Evolutionary conservation across 2,329 filamentous ascomycete genomes (phyloP).

Genomic region (Fusarium verrucosum): DNA sequence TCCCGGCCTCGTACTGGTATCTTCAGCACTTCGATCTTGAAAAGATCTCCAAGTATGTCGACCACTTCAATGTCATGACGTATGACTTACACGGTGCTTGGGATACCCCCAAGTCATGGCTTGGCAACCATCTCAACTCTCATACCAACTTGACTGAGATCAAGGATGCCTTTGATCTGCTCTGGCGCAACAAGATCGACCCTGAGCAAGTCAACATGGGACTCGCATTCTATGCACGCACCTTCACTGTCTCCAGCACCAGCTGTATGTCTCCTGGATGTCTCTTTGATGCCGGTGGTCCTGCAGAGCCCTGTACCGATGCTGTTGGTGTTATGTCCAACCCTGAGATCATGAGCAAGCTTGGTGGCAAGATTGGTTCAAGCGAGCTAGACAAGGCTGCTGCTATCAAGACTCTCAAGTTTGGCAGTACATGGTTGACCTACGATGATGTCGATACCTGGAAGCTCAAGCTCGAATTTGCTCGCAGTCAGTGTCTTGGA

Average conservation of each 20-base stretch:
- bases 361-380: background rate
- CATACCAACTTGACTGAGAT: conserved; percentile 29
- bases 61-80: conserved; percentile 42
- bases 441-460: conserved; percentile 11
- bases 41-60: conserved; percentile 27
- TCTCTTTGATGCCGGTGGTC: background rate
- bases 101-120: background rate
- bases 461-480: conserved; percentile 11
- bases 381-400: background rate
- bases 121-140: conserved; percentile 6
- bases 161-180: background rate
- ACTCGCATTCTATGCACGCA: conserved; percentile 16
- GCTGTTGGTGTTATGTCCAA: background rate
- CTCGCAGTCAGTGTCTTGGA: conserved; percentile 11
- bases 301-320: background rate
- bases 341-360: background rate
- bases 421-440: background rate
- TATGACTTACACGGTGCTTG: conserved; percentile 27
- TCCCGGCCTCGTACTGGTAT: conserved; percentile 43
- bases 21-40: conserved; percentile 26
- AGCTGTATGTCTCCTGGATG: background rate
- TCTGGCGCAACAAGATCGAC: conserved; percentile 8
- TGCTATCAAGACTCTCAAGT: background rate
- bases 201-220: conserved; percentile 13
- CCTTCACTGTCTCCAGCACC: background rate